A percentile compares a stretch with the other conserved stretches of the same genome.
Conservation (phyloP, 371 early-diverging fungal genomes). For the Mucor plumbeus region DNA sequence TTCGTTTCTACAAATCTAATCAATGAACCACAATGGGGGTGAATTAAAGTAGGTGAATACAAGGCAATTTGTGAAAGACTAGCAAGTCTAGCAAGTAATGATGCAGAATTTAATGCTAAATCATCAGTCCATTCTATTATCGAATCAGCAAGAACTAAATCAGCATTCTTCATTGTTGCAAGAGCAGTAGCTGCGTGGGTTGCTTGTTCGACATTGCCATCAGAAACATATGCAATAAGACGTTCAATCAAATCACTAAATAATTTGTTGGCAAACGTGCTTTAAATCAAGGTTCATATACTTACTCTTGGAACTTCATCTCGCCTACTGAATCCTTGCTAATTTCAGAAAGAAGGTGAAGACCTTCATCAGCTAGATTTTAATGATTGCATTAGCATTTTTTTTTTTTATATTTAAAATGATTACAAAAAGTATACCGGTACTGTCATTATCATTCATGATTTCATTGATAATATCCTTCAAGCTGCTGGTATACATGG, state of each 20-base stretch:
- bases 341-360: conserved; percentile 68
- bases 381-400: neutral
- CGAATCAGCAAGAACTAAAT: conserved; percentile 7
- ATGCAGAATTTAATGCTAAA: conserved; percentile 24
- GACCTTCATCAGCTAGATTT: conserved; percentile 54
- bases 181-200: conserved; percentile 67
- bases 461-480: conserved; percentile 21
- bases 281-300: neutral
- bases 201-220: conserved; percentile 60
- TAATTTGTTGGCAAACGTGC: neutral
- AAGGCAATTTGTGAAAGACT: conserved; percentile 63
- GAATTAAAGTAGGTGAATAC: conserved; percentile 55
- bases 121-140: conserved; percentile 29
- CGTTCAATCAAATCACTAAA: conserved; percentile 44
- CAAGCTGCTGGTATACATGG: conserved; percentile 20
- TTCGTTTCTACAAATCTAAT: conserved; percentile 64
- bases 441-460: conserved; percentile 14
- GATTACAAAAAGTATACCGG: neutral
- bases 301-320: conserved; percentile 43
- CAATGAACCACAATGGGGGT: conserved; percentile 44
- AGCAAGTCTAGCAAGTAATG: conserved; percentile 53
- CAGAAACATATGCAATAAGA: conserved; percentile 47
- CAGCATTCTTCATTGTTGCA: conserved; percentile 45
- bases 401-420: neutral
- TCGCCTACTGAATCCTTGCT: conserved; percentile 60